These are phyloP conservation scores for Lachnellula subtilissima DNA, from an alignment of 2,329 filamentous ascomycete genomes.

Conservation along the genomic window DNA sequence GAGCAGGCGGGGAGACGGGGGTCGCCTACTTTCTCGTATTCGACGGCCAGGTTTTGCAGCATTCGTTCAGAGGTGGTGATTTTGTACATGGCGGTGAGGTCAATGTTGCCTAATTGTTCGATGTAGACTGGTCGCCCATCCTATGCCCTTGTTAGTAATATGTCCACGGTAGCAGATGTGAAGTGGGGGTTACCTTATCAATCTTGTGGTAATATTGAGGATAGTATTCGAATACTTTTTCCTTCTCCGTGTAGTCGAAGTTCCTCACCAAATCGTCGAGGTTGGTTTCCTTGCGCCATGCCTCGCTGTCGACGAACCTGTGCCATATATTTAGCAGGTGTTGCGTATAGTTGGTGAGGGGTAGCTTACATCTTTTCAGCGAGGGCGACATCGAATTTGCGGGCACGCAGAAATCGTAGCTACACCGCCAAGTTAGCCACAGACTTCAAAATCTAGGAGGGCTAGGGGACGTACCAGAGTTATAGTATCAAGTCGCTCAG, in stretches of 20 bases:
- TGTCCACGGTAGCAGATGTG: not conserved
- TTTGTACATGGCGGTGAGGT: constrained; percentile 84
- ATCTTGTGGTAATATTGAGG: constrained; percentile 99
- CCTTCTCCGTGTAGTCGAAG: constrained; percentile 85
- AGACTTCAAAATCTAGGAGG: not conserved
- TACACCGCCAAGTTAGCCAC: constrained; percentile 31
- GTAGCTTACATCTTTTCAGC: constrained; percentile 78
- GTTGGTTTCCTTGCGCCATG: constrained; percentile 83
- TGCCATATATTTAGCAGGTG: constrained; percentile 14
- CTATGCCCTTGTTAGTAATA: constrained; percentile 41
- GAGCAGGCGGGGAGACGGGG: constrained; percentile 92
- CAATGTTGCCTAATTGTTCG: constrained; percentile 90
- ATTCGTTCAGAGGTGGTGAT: constrained; percentile 91
- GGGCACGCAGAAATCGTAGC: constrained; percentile 86
- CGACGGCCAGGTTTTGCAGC: constrained; percentile 91
- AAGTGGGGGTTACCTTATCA: constrained; percentile 56
- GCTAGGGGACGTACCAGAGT: constrained; percentile 61
- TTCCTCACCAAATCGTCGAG: constrained; percentile 75
- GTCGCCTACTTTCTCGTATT: constrained; percentile 95
- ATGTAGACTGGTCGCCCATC: constrained; percentile 97
- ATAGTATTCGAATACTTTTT: constrained; percentile 83
- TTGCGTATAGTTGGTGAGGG: not conserved
- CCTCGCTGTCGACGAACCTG: constrained; percentile 88
- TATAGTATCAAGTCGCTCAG: constrained; percentile 82
- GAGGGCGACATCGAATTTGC: constrained; percentile 86